Base-by-base conservation (phyloP, 1,284 basidiomycete genomes). In the Pterula multifida region DNA sequence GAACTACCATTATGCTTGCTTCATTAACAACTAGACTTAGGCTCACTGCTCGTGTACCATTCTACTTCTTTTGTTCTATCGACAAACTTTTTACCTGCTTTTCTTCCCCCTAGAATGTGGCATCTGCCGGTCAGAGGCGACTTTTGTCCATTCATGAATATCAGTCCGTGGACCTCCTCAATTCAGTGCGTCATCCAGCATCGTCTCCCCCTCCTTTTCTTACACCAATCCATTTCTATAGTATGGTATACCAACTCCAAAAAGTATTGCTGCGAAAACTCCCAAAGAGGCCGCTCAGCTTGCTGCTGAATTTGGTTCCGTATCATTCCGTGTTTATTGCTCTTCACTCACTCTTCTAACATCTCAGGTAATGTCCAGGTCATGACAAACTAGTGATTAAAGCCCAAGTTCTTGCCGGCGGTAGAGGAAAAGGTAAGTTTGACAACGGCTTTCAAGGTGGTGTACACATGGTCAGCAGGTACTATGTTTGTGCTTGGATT, bases 131-230 rank as follows among this genome's bases (percentile, higher is more conserved):
- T 65, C 92, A 95, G 78, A 90, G 77, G 72, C 90, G 95, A 60
- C 89, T 86, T 69, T 81, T 98, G 61, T 96, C 92, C 46, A 95
- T 99, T 63, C 95, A 99, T 72, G 95, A 99, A 73, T 92, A 98
- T 72, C 92, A 98, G 66, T 96, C 93, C 50, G 89, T 98, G 68
- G 83, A 86, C 60, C 76, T 98, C 47, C 80, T 98, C 61, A 97
- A 97, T 73, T 84, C 88, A 58, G 93, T 94, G 58, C 58, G 75
- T 68, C 22, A 22, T 49, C 28, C 28, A 6, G 28, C 28, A 32
- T 32, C 6, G 6, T 15, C 28, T 32, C 6, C 28, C 6, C 36
- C 19, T 1, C 39, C 44, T 39, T 50, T 36, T 36, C 24, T 35
- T 48, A 32, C 28, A 15, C 6, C 28, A 6, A 24, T 50, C 2